Evolutionary conservation across 2,329 filamentous ascomycete species (phyloP).

Genomic region (Pezicula rhizophila): DNA sequence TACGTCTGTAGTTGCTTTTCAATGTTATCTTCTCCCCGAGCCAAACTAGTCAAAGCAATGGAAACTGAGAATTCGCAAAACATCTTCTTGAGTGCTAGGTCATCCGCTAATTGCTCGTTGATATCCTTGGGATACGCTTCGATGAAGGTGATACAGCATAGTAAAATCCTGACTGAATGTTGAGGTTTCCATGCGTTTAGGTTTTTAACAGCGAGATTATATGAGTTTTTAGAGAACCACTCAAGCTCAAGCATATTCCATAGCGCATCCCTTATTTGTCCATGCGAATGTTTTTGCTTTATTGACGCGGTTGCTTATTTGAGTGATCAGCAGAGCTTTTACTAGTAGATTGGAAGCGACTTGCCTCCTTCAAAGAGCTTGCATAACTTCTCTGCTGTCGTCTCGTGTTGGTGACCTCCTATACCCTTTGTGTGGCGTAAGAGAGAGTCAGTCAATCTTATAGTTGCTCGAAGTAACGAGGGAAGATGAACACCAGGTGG

Average conservation of each 20-base stretch:
- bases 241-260: conserved; percentile 65
- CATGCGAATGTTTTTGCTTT: conserved; percentile 15
- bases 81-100: conserved; percentile 53
- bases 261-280: conserved; percentile 6
- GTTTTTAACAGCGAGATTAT: conserved; percentile 67
- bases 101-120: conserved; percentile 32
- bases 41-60: conserved; percentile 44
- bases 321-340: conserved; percentile 14
- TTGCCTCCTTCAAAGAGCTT: conserved; percentile 44
- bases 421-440: conserved; percentile 16
- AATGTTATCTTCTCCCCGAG: conserved; percentile 43
- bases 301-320: conserved; percentile 37
- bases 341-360: conserved; percentile 7
- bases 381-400: conserved; percentile 44
- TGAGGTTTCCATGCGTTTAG: conserved; percentile 48
- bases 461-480: conserved; percentile 56
- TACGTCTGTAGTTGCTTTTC: conserved; percentile 56
- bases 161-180: conserved; percentile 50
- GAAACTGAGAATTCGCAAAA: conserved; percentile 66
- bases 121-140: conserved; percentile 43
- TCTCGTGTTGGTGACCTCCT: background rate
- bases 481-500: conserved; percentile 51
- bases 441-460: conserved; percentile 42
- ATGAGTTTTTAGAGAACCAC: conserved; percentile 79
- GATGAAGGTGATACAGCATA: conserved; percentile 46